phyloP scores from a whole-genome alignment of 495 filamentous ascomycete genomes.

The Hypoxylon lenormandii region DNA sequence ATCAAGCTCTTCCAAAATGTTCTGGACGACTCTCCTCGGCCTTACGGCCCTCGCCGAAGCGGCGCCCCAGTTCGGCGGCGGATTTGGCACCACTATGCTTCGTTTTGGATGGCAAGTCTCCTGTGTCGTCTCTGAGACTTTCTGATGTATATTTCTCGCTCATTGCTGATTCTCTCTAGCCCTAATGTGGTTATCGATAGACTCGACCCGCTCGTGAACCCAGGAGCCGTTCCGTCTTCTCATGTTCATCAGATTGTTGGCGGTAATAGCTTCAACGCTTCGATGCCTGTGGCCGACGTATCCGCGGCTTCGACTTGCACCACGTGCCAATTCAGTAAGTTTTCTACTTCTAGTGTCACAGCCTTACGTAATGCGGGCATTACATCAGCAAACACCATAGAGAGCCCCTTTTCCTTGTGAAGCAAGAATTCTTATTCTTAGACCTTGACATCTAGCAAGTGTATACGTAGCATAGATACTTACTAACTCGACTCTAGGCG shows the following conservation, averaged over 20 bases:
- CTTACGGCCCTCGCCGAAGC: slow-evolving; percentile 55
- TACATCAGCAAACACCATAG: too few relatives aligned
- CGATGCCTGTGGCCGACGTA: slow-evolving; percentile 59
- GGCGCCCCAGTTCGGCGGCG: slow-evolving; percentile 53
- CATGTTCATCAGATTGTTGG: slow-evolving; percentile 63
- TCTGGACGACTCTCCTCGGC: slow-evolving; percentile 54
- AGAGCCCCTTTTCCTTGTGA: too few relatives aligned
- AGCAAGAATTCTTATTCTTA: too few relatives aligned
- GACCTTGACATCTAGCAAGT: background rate
- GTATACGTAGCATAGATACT: background rate
- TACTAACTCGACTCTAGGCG: slow-evolving; percentile 17
- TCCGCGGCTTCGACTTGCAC: slow-evolving; percentile 56
- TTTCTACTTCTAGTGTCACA: too few relatives aligned
- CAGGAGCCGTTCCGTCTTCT: slow-evolving; percentile 53
- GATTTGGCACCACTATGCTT: slow-evolving; percentile 56
- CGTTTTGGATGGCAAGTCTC: slow-evolving; percentile 65
- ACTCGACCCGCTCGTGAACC: slow-evolving; percentile 60
- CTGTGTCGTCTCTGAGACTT: too few relatives aligned
- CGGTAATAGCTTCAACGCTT: slow-evolving; percentile 60
- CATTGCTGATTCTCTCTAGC: too few relatives aligned
- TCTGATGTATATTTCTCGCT: too few relatives aligned
- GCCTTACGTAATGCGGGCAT: too few relatives aligned
- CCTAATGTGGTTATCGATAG: slow-evolving; percentile 59
- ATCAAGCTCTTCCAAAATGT: slow-evolving; percentile 49
- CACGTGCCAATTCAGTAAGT: slow-evolving; percentile 55